phyloP scores from a whole-genome alignment of 306 rosid genomes.

The Prosopis cineraria region DNA sequence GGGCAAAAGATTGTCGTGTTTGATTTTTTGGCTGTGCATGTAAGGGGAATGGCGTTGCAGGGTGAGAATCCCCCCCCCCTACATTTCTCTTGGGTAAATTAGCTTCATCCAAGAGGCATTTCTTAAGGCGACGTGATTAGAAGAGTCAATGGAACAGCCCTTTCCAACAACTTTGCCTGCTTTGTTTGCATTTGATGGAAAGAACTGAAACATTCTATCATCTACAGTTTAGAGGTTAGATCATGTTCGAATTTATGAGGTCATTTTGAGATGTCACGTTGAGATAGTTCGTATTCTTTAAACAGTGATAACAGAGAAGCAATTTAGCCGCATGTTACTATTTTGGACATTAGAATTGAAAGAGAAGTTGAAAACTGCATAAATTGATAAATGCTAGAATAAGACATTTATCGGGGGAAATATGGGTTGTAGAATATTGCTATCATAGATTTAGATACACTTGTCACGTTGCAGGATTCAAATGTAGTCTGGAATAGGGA shows the following conservation, averaged over 20 bases:
- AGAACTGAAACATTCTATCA: constrained; percentile 25
- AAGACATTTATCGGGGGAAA: not conserved
- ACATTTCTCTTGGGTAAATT: constrained; percentile 22
- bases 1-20: not conserved
- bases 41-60: constrained; percentile 3
- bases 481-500: constrained; percentile 9
- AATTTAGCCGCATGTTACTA: not conserved
- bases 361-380: not conserved
- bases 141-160: constrained; percentile 1
- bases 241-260: not conserved
- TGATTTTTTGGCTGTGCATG: not conserved
- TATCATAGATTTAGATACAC: not conserved
- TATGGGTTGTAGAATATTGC: constrained; percentile 7
- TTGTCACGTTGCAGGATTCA: constrained; percentile 19
- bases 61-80: not conserved
- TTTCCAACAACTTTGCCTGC: not conserved
- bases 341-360: not conserved
- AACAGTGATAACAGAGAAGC: not conserved
- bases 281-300: not conserved
- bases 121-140: constrained; percentile 22
- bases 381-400: not conserved
- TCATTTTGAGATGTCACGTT: not conserved
- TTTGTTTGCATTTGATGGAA: constrained; percentile 24
- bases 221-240: not conserved
- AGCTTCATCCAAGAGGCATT: constrained; percentile 8